Evolutionary conservation across 2,329 filamentous ascomycete species (phyloP), one percentile per base, ranked within the genome.

Genomic region (Sclerotinia minor): DNA sequence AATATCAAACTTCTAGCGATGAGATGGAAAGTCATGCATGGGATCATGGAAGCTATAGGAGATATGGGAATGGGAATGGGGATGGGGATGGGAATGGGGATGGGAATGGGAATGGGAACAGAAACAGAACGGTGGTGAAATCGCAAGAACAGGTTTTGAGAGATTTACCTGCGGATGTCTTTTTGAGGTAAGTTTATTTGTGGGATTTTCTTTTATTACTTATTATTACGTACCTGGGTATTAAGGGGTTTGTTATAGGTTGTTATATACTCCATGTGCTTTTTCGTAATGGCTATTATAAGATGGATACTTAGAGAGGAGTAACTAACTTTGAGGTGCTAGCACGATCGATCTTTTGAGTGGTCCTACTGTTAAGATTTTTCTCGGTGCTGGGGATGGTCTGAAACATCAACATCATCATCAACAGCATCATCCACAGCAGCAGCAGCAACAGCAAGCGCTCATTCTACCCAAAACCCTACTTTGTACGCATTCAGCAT

Each of bases 401-500:
- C 45, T 24, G 3, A 29, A 24, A 49, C 15, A 54, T 35, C 9
- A 41, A 15, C 13, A n/a, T n/a, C n/a, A n/a, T n/a, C n/a, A n/a
- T n/a, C n/a, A n/a, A n/a, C n/a, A n/a, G n/a, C n/a, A n/a, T n/a
- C 15, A 54, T 35, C 9, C 15, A 15, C 13, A 41, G 17, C 13
- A 41, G 13, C 38, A 38, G 38, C 38, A 38, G 38, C 38, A 38
- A 8, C 38, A 38, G 38, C 38, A 67, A 54, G 17, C 49, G 5
- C 68, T 70, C 29, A 19, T 2, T 2, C 19, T 71, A 7, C 60
- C 70, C 1, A 69, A 70, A 57, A 53, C 7, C 3, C 67, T 72
- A 1, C 50, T 71, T 0, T 71, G 69, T 58, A 57, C 68, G 35
- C 64, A 57, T 35, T 72, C 70, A 0, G 24, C 38, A 2, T 68